Percentiles rank a stretch among this genome's conserved stretches.
phyloP scores from a whole-genome alignment of 129 eudicot genomes.

The Glebionis coronaria region DNA sequence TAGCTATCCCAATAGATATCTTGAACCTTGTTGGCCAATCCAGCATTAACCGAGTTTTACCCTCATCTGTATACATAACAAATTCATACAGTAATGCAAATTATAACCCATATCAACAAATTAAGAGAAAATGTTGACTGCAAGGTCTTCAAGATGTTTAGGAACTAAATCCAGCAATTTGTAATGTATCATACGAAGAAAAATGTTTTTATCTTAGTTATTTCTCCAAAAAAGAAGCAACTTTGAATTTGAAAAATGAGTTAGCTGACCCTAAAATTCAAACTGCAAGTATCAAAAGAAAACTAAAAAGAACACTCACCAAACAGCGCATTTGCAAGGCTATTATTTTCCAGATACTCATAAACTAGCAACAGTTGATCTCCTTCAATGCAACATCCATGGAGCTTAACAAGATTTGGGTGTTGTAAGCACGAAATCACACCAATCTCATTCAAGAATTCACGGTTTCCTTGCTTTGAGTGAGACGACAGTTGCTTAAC shows the following conservation, averaged over 20 bases:
- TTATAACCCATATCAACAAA: background rate
- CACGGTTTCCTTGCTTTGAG: slow-evolving; percentile 84
- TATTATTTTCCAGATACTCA: slow-evolving; percentile 80
- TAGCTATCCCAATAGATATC: slow-evolving; percentile 74
- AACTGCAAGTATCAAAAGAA: background rate
- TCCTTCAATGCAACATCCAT: slow-evolving; percentile 82
- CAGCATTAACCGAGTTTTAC: slow-evolving; percentile 39
- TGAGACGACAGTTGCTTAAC: slow-evolving; percentile 79
- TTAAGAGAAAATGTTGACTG: background rate
- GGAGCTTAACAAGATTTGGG: slow-evolving; percentile 84
- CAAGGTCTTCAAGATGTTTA: background rate
- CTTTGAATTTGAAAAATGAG: background rate
- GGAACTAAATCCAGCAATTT: background rate
- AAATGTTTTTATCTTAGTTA: background rate
- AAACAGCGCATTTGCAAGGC: slow-evolving; percentile 77
- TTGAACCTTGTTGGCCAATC: slow-evolving; percentile 79
- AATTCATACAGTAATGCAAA: background rate
- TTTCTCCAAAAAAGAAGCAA: background rate
- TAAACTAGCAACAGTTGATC: slow-evolving; percentile 75
- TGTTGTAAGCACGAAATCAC: slow-evolving; percentile 85
- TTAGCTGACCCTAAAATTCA: slow-evolving; percentile 17
- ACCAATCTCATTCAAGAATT: slow-evolving; percentile 80
- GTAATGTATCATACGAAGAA: background rate
- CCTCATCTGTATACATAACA: slow-evolving; percentile 23
- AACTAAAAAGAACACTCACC: slow-evolving; percentile 40